Base-by-base conservation (phyloP, 148 eudicot species). In the Vaccinium macrocarpon region DNA sequence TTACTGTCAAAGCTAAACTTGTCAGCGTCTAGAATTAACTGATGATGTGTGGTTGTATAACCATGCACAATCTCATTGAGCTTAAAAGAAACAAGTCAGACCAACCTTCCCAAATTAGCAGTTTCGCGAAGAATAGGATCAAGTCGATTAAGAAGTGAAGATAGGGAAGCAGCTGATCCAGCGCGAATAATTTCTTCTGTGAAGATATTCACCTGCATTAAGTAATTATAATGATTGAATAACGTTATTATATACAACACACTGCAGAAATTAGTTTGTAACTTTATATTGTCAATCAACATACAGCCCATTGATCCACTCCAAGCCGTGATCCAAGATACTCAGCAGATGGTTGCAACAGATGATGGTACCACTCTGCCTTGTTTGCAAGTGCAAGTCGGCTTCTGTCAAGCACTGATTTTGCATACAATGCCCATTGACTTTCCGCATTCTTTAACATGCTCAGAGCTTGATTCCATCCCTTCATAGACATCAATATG, bases 111-210 rank as follows among this genome's bases (percentile, higher is more conserved):
- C 84, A 97, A 84, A 89, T 97, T 87, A 78, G 99, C 99, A 79
- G 97, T 95, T 82, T 92, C 78, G 52, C 99, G 95, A 84, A 97
- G 97, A 86, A 94, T 88, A 35, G 99, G 99, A 87, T 95, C 99
- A 72, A 97, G 97, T 80, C 98, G 90, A 89, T 97, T 97, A 86
- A 97, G 89, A 85, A 97, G 96, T 19, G 93, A 89, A 50, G 99
- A 97, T 32, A 97, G 88, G 46, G 99, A 91, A 83, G 99, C 99
- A 84, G 99, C 99, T 49, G 99, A 95, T 84, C 99, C 99, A 84
- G 98, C 97, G 74, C 99, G 95, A 75, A 97, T 95, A 21, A 97
- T 90, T 88, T 97, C 99, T 89, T 97, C 99, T 13, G 99, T 95
- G 84, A 97, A 97, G 90, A 97, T 95, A 83, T 92, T 86, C 82